Evolutionary conservation across 2,329 filamentous ascomycete genomes (phyloP), one percentile per base, ranked within the genome.

Genomic region (Penicillium aurantiogriseum): DNA sequence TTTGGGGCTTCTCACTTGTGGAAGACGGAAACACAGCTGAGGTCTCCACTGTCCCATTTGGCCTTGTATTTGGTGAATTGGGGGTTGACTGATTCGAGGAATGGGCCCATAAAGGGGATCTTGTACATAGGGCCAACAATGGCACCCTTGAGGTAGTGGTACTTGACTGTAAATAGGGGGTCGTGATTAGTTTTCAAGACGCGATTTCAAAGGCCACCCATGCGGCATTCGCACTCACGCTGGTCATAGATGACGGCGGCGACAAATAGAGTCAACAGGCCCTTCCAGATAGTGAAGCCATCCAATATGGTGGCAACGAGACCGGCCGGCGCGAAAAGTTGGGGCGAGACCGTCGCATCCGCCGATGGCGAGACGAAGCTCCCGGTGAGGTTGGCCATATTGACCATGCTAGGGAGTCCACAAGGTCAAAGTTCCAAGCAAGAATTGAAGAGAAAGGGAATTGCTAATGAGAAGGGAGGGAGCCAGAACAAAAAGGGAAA

Each of bases 1-100:
- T 33, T 13, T 29, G 48, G 36, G 31, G 29, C 19, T 35, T 52
- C 86, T 67, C 85, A 96, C 91, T 97, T 99, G 86, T 99, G 94
- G 81, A 99, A 99, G 69, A 99, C 92, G 2, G 92, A 97, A 61
- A 99, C 94, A 72, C 94, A 99, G 82, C 92, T 97, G 67, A 99
- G 82, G 47, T 90, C 88, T 46, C 90, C 94, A 71, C 91, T 96
- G 68, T 83, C 76, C 94, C 94, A 99, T 82, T 97, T 97, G 60
- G 83, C 88, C 74, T 92, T 84, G 80, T 99, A 99, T 70, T 92
- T 85, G 60, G 88, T 86, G 74, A 97, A 97, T 71, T 93, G 91
- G 57, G 94, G 94, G 75, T 96, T 88, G 68, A 97, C 82, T 29
- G 92, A 96, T 72, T 97, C 82, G 56, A 97, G 83, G 77, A 99